Conservation (phyloP, 2,329 filamentous ascomycete species). For the Xylaria sp. region DNA sequence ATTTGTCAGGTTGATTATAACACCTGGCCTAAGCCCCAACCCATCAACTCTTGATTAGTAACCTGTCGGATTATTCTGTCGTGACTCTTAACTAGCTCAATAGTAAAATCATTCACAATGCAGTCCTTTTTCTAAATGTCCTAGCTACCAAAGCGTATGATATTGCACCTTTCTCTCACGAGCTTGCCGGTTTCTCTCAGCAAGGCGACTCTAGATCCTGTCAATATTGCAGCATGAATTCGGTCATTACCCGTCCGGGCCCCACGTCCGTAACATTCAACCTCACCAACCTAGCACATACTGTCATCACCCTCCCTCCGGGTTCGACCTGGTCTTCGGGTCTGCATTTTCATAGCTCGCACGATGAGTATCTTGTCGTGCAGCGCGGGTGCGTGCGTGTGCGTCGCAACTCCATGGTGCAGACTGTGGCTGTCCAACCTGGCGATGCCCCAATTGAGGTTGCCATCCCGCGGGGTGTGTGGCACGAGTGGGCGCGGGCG, state of each 20-base stretch:
- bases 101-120: too few relatives aligned
- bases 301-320: background rate
- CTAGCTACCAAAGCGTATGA: too few relatives aligned
- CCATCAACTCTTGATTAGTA: background rate
- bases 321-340: constrained; percentile 2
- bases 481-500: constrained; percentile 8
- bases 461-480: background rate
- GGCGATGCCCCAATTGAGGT: constrained; percentile 2
- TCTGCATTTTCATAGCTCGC: background rate
- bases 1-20: constrained; percentile 2
- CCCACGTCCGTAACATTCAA: constrained; percentile 2
- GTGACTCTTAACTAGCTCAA: background rate
- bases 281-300: background rate
- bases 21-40: constrained; percentile 1
- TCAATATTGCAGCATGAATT: background rate
- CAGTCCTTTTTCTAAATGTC: too few relatives aligned
- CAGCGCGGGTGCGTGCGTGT: background rate
- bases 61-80: background rate
- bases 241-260: background rate
- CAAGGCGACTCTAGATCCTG: background rate
- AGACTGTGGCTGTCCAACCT: background rate
- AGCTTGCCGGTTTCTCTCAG: background rate
- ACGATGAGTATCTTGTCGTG: constrained; percentile 4
- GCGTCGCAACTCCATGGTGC: background rate
- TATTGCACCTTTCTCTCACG: background rate